phyloP scores from a whole-genome alignment of 305 asterid genomes.

The Fraxinus nigra region DNA sequence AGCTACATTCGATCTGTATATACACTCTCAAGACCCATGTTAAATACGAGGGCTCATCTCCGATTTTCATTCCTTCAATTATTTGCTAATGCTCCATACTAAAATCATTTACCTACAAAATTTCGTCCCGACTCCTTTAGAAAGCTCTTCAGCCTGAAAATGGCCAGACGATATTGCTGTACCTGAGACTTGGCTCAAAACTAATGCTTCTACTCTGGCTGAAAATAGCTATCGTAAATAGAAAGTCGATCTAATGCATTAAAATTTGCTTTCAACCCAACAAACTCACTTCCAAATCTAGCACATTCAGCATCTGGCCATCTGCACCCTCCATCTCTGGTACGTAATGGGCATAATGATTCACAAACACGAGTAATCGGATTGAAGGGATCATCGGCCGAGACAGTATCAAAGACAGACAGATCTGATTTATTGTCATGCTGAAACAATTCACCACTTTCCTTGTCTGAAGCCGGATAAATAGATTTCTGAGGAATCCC shows the following conservation, averaged over 20 bases:
- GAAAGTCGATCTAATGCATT: conserved; percentile 92
- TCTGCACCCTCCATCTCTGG: conserved; percentile 81
- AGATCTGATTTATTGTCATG: conserved; percentile 42
- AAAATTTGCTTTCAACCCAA: conserved; percentile 85
- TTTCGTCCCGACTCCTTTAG: conserved; percentile 3
- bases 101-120: conserved; percentile 28
- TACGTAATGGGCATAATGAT: conserved; percentile 71
- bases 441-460: conserved; percentile 34
- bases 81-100: conserved; percentile 9
- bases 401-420: conserved; percentile 27
- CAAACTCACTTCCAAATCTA: conserved; percentile 76
- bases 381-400: conserved; percentile 34
- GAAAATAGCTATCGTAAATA: conserved; percentile 77
- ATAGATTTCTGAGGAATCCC: conserved; percentile 61
- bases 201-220: conserved; percentile 32
- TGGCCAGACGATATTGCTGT: background rate
- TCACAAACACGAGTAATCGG: conserved; percentile 68
- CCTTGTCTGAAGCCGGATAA: conserved; percentile 39
- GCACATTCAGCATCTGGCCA: conserved; percentile 93
- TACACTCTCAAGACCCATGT: conserved; percentile 35
- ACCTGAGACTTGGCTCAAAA: conserved; percentile 14
- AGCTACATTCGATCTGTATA: conserved; percentile 28
- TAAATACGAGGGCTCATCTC: conserved; percentile 20
- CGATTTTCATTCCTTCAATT: conserved; percentile 5
- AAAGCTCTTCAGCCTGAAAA: background rate